These are phyloP conservation scores for Fomitopsis schrenkii DNA, from an alignment of 1,284 basidiomycete species.

Conservation along the genomic window DNA sequence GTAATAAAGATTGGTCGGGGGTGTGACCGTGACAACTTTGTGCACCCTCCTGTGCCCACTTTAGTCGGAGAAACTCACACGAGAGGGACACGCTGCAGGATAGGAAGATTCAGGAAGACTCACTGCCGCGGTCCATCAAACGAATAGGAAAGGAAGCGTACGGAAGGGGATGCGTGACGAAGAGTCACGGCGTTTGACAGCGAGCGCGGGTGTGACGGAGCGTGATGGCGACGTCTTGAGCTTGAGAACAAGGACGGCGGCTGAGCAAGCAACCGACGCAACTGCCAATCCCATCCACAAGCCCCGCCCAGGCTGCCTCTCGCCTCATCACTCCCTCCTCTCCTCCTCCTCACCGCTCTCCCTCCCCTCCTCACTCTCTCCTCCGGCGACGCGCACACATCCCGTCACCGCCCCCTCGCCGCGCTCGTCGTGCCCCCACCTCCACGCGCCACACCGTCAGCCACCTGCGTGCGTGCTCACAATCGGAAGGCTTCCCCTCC, in stretches of 20 bases:
- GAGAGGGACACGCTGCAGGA: neutral
- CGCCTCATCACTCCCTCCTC: neutral
- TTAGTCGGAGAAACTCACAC: neutral
- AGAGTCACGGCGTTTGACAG: neutral
- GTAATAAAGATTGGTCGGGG: too few relatives aligned
- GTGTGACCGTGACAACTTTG: neutral
- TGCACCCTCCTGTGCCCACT: too few relatives aligned
- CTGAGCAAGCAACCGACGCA: conserved; percentile 5
- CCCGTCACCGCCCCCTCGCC: neutral
- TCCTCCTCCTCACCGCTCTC: neutral
- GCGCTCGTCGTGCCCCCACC: neutral
- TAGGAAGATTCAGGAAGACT: neutral
- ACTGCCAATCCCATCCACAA: neutral
- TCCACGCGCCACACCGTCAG: neutral
- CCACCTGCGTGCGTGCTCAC: neutral
- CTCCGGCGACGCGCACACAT: neutral
- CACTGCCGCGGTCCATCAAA: neutral
- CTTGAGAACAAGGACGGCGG: conserved; percentile 6
- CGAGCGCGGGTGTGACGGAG: conserved; percentile 1
- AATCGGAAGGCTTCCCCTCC: neutral
- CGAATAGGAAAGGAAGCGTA: neutral
- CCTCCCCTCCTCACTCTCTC: neutral
- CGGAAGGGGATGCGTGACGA: neutral
- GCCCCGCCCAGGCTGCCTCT: neutral
- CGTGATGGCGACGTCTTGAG: conserved; percentile 1